phyloP scores from a whole-genome alignment of 345 rosid genomes.

The Camelina sativa region DNA sequence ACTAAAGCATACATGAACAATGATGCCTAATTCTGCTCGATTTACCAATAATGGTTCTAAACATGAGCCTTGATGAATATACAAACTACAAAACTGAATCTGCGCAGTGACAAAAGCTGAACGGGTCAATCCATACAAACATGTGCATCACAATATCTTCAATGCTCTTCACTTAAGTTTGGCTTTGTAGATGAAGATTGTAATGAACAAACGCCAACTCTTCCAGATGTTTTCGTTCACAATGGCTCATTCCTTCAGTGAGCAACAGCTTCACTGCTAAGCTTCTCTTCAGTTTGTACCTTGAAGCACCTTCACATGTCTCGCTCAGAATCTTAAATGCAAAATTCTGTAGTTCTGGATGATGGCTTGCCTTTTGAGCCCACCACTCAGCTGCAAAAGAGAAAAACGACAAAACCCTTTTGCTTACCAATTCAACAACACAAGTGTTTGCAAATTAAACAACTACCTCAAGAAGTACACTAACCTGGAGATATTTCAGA shows the following conservation, averaged over 20 bases:
- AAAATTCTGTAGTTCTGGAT: conserved; percentile 62
- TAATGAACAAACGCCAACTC: conserved; percentile 55
- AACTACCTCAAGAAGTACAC: conserved; percentile 26
- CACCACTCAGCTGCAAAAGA: conserved; percentile 64
- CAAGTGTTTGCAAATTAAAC: conserved; percentile 3
- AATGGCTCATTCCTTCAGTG: conserved; percentile 31
- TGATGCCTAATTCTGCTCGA: background rate
- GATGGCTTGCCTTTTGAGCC: conserved; percentile 51
- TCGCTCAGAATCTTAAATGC: conserved; percentile 59
- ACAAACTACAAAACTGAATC: conserved; percentile 26
- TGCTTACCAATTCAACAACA: conserved; percentile 15
- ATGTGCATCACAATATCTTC: conserved; percentile 21
- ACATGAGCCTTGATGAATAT: conserved; percentile 4
- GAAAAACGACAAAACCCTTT: background rate
- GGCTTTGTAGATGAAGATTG: conserved; percentile 50
- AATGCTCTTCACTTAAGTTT: conserved; percentile 18
- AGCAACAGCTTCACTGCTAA: conserved; percentile 55
- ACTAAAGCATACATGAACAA: no score
- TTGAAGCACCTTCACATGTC: conserved; percentile 63
- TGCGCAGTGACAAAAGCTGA: conserved; percentile 7
- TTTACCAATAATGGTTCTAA: conserved; percentile 11
- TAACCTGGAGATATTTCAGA: conserved; percentile 53
- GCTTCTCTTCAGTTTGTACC: conserved; percentile 54
- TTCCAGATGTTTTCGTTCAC: conserved; percentile 41
- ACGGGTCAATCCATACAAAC: conserved; percentile 19